Evolutionary conservation across 2,329 filamentous ascomycete species (phyloP).

Genomic region (Trichophyton equinum): DNA sequence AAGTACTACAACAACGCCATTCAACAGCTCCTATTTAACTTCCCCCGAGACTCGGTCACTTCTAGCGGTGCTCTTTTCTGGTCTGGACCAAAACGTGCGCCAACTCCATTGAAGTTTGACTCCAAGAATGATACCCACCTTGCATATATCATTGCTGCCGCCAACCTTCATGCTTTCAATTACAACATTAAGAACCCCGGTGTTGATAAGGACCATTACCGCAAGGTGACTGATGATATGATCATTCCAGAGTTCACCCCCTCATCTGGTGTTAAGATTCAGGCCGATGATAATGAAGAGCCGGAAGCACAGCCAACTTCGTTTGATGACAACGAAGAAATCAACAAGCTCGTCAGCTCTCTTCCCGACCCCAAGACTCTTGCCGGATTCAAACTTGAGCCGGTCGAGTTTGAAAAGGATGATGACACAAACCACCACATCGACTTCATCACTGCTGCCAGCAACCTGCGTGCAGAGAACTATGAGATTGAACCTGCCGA

Average conservation of each 20-base stretch:
- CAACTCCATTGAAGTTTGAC: conserved; percentile 82
- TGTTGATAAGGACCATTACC: conserved; percentile 57
- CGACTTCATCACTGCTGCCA: conserved; percentile 95
- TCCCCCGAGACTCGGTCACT: conserved; percentile 84
- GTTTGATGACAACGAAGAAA: conserved; percentile 60
- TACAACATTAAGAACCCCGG: conserved; percentile 86
- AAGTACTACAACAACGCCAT: conserved; percentile 96
- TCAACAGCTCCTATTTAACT: conserved; percentile 89
- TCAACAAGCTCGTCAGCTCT: conserved; percentile 57
- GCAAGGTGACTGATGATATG: conserved; percentile 74
- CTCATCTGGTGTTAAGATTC: conserved; percentile 84
- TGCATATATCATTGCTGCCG: conserved; percentile 73
- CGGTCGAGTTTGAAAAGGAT: conserved; percentile 97
- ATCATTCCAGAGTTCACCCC: conserved; percentile 93
- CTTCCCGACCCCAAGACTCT: conserved; percentile 70
- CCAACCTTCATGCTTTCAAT: conserved; percentile 93
- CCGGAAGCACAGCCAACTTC: conserved; percentile 67
- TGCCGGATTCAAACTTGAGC: conserved; percentile 74
- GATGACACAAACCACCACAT: conserved; percentile 98
- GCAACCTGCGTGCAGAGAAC: conserved; percentile 92
- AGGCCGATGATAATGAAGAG: conserved; percentile 77
- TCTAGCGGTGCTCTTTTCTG: conserved; percentile 87
- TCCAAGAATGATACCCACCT: conserved; percentile 73
- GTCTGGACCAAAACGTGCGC: conserved; percentile 96
- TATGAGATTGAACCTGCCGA: conserved; percentile 93